Base-by-base conservation (phyloP, 179 eudicot species). In the Silene coronaria region DNA sequence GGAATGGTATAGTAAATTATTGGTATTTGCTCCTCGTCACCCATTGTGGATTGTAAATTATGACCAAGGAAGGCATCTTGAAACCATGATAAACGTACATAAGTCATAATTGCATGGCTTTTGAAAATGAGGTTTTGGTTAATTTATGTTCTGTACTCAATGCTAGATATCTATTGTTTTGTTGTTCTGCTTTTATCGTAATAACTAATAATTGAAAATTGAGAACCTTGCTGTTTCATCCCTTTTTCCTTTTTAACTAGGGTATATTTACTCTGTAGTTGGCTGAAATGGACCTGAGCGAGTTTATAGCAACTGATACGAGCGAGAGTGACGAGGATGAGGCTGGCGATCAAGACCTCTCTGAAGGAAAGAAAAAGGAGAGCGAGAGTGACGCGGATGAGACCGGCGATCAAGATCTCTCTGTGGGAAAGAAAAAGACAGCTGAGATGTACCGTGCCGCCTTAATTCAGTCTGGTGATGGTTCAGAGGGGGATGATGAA, bases 251-350 rank as follows among this genome's bases (percentile, higher is more conserved):
- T 59, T 0, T 71, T 16, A 58, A 24, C 14, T 45, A 28, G 23
- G 22, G 67, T 36, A 22, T 51, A 13, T n/a, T 67, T 59, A 13
- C 67, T 71, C 69, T 72, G 73, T 81, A 93, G 97, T 86, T 91
- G 45, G 97, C 88, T 34, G 97, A 89, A 59, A 64, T 88, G 85
- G 97, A 91, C 75, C 24, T 88, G 75, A 82, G 87, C 14, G 97
- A 91, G 79, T 89, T 85, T 77, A 76, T 95, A 85, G 99, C 97
- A 77, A 88, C 97, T 66, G 91, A 87, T 67, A n/a, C n/a, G 80
- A 87, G 96, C 77, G 99, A 84, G 58, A 55, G 65, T 65, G 73
- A 76, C 10, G 67, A 69, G 45, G 70, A 28, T n/a, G 83, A 67
- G 27, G 67, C 81, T 53, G 84, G 67, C 17, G 57, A 19, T 3